These are phyloP conservation scores for Medicago lupulina DNA, from an alignment of 306 rosid species.

Conservation along the genomic window DNA sequence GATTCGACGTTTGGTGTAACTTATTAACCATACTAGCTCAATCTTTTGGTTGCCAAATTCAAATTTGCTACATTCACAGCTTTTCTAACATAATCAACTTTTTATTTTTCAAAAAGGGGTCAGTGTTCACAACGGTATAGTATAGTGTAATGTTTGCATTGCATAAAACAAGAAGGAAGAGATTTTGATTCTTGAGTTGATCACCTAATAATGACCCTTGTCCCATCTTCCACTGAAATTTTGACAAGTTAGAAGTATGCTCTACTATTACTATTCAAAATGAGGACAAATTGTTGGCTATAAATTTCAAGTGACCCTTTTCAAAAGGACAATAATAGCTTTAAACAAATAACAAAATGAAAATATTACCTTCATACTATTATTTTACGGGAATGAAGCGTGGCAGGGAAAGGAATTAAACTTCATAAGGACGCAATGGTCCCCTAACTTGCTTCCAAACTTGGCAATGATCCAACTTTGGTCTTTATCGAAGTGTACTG, in stretches of 20 bases:
- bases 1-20: no score
- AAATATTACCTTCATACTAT: slow-evolving; percentile 14
- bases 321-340: slow-evolving; percentile 34
- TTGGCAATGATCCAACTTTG: slow-evolving; percentile 38
- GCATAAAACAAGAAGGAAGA: slow-evolving; percentile 21
- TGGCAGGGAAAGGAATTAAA: neutral
- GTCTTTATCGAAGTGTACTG: slow-evolving; percentile 2
- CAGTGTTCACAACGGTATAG: slow-evolving; percentile 33
- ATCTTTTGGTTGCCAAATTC: slow-evolving; percentile 27
- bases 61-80: neutral
- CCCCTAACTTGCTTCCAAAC: slow-evolving; percentile 53
- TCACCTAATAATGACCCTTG: no score
- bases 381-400: slow-evolving; percentile 1
- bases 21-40: no score
- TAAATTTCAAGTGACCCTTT: slow-evolving; percentile 20
- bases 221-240: slow-evolving; percentile 31
- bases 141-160: neutral
- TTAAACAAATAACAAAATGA: slow-evolving; percentile 25
- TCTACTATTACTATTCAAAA: neutral
- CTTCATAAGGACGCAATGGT: slow-evolving; percentile 25
- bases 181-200: slow-evolving; percentile 31
- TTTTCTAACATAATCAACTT: slow-evolving; percentile 13
- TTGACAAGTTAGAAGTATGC: neutral
- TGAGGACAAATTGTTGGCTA: slow-evolving; percentile 26
- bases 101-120: neutral